These are phyloP conservation scores for Aquilaria agallochum DNA, from an alignment of 441 rosid species.

Conservation along the genomic window DNA sequence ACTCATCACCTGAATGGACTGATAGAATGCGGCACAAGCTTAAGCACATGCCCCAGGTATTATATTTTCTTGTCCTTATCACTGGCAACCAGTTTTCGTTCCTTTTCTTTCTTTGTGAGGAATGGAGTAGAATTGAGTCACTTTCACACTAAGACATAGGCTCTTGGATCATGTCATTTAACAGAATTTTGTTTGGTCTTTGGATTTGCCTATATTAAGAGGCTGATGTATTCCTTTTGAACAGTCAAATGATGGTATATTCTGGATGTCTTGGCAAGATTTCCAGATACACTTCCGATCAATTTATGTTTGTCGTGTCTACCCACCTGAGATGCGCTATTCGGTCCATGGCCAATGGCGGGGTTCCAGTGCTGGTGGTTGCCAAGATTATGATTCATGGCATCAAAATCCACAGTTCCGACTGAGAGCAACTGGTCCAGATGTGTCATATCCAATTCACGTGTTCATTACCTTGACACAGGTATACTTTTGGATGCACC, in stretches of 20 bases:
- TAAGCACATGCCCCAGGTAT: slow-evolving; percentile 93
- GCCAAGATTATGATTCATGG: slow-evolving; percentile 99
- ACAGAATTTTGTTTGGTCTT: slow-evolving; percentile 1
- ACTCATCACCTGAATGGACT: slow-evolving; percentile 95
- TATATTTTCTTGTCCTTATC: slow-evolving; percentile 1
- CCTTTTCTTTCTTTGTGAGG: background rate
- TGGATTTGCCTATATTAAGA: slow-evolving; percentile 4
- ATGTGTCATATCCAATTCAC: slow-evolving; percentile 89
- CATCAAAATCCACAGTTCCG: slow-evolving; percentile 99
- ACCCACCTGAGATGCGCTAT: slow-evolving; percentile 98
- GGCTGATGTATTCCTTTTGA: slow-evolving; percentile 21
- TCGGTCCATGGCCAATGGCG: slow-evolving; percentile 98
- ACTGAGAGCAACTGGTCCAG: slow-evolving; percentile 86
- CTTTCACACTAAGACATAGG: background rate
- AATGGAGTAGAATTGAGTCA: too few species aligned
- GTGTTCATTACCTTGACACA: slow-evolving; percentile 98
- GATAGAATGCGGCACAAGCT: slow-evolving; percentile 99
- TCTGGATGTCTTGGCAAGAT: slow-evolving; percentile 99
- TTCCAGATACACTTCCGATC: slow-evolving; percentile 99
- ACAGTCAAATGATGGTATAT: slow-evolving; percentile 99
- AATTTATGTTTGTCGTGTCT: slow-evolving; percentile 96
- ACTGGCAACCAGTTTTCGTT: background rate
- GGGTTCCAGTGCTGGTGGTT: slow-evolving; percentile 98
- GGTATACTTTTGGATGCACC: slow-evolving; percentile 30
- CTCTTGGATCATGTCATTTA: slow-evolving; percentile 14